Evolutionary conservation across 2,329 filamentous ascomycete genomes (phyloP), one percentile per base, ranked within the genome.

Genomic region (Alternaria consortialis): DNA sequence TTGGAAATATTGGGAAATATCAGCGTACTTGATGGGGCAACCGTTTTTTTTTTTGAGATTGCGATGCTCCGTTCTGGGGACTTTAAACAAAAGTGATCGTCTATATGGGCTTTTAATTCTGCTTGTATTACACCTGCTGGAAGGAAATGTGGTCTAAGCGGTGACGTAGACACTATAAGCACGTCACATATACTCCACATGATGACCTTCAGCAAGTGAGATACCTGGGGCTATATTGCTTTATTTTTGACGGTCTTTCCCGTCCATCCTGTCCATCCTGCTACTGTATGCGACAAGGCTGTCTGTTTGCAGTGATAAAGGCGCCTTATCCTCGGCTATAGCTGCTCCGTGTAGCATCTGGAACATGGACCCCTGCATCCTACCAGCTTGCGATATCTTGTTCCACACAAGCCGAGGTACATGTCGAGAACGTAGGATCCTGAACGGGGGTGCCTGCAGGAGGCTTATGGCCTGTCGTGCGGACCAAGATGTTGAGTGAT

Each of bases 171-270:
- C 23, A 32, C 6, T n/a, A 37, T 36, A 32, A 23, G 25, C 31
- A 32, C 23, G 46, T 50, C n/a, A 40, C 34, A 8, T 27, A 40
- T 44, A 32, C 25, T 8, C 39, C 50, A 40, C 50, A 23, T 40
- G 20, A n/a, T 37, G 20, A 27, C n/a, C 20, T 50, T 37, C 46
- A 5, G 20, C 17, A 12, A 37, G 46, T n/a, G 23, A 39, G 46
- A 51, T 60, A 52, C 57, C 53, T 56, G n/a, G 39, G 32, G 46
- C 54, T 46, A 36, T 48, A 54, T 62, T 59, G 52, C 34, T 56
- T 50, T 59, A 40, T 47, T 58, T 51, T 52, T 62, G 17, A 44
- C 60, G 50, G 51, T 59, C 50, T 47, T 29, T 55, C 46, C 55
- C 44, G 46, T 51, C 44, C 40, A 34, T 59, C 46, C 52, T 46